Evolutionary conservation across 139 green algal genomes (phyloP).

Genomic region (Chlamydomonas applanata): DNA sequence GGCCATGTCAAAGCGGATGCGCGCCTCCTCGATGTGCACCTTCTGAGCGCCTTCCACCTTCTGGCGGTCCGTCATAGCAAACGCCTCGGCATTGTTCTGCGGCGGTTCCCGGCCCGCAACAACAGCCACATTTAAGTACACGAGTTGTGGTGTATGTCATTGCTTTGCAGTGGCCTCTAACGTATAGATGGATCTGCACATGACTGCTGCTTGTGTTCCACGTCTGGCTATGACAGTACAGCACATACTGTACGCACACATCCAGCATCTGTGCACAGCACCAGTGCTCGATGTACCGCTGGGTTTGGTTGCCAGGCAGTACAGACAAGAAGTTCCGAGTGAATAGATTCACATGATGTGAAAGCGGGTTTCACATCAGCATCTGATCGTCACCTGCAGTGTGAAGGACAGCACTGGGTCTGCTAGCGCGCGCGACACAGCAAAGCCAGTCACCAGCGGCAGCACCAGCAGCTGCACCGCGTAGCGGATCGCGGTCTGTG

Average conservation of each 20-base stretch:
- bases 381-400: conserved; percentile 32
- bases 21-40: conserved; percentile 79
- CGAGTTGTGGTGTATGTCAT: neutral
- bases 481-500: conserved; percentile 57
- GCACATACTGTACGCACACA: too few species aligned
- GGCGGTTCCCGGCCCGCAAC: neutral
- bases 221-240: too few species aligned
- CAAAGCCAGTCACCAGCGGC: conserved; percentile 66
- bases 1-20: conserved; percentile 75
- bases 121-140: neutral
- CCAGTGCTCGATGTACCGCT: too few species aligned
- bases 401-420: conserved; percentile 67
- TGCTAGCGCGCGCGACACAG: conserved; percentile 57
- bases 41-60: conserved; percentile 65
- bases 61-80: conserved; percentile 70
- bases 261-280: too few species aligned
- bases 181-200: too few species aligned
- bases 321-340: too few species aligned
- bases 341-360: too few species aligned
- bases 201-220: too few species aligned
- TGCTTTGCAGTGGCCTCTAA: too few species aligned
- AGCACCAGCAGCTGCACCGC: conserved; percentile 51
- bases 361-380: too few species aligned
- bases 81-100: conserved; percentile 62
- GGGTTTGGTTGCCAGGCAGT: too few species aligned